Conservation (phyloP, 176 grass and related monocot species). For the Triticum monococcum region DNA sequence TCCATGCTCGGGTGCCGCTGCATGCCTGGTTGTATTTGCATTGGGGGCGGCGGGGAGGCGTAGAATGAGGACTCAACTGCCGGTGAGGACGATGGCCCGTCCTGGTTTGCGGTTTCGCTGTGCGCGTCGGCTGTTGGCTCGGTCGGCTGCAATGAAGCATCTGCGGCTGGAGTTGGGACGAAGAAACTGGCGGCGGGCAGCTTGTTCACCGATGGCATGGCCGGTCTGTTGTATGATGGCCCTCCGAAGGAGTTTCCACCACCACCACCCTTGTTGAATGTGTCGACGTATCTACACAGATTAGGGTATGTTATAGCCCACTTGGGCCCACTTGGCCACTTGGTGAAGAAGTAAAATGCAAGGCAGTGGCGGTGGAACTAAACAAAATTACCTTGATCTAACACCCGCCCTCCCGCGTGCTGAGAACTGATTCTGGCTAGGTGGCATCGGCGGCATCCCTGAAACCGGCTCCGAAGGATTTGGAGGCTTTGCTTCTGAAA, state of each 20-base stretch:
- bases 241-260: constrained; percentile 26
- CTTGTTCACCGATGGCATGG: constrained; percentile 43
- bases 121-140: constrained; percentile 4
- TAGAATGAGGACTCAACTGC: constrained; percentile 28
- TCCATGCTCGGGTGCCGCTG: constrained; percentile 69
- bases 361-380: background rate
- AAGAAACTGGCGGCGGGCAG: constrained; percentile 64
- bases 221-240: constrained; percentile 51
- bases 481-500: constrained; percentile 29
- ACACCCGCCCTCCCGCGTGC: constrained; percentile 73
- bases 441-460: constrained; percentile 72
- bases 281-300: constrained; percentile 78
- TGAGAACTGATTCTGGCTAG: constrained; percentile 89
- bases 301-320: background rate
- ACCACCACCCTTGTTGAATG: constrained; percentile 77
- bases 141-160: constrained; percentile 21
- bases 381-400: constrained; percentile 70
- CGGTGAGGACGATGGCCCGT: constrained; percentile 6
- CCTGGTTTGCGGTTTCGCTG: constrained; percentile 10
- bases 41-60: constrained; percentile 28
- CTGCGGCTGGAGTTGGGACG: constrained; percentile 47
- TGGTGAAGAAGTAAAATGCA: background rate
- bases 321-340: background rate
- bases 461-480: constrained; percentile 31
- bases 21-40: constrained; percentile 33